Evolutionary conservation across 257 asterid species (phyloP).

Genomic region (Solanum dulcamara): DNA sequence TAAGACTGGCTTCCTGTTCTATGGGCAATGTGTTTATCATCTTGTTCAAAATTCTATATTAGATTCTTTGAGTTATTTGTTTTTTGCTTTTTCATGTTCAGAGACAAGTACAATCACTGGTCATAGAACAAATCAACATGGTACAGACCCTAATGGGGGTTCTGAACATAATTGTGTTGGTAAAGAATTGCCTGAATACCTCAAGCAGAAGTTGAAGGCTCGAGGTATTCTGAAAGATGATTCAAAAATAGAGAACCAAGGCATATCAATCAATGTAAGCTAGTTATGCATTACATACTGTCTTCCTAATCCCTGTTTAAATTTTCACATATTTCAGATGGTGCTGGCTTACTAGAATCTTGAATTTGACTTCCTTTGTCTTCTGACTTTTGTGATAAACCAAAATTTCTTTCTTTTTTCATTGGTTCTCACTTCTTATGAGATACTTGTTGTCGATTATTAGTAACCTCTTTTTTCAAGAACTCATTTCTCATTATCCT

Average conservation of each 20-base stretch:
- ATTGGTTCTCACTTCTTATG: background rate
- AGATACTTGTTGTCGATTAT: background rate
- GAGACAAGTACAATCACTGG: constrained; percentile 27
- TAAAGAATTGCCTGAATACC: constrained; percentile 77
- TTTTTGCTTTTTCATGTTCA: constrained; percentile 2
- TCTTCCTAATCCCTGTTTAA: background rate
- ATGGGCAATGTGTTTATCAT: background rate
- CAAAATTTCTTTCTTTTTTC: background rate
- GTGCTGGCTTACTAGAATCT: background rate
- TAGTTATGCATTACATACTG: background rate
- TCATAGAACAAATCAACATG: constrained; percentile 19
- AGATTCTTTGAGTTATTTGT: constrained; percentile 1
- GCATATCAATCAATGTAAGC: constrained; percentile 36
- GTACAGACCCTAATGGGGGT: constrained; percentile 29
- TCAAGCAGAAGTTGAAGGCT: constrained; percentile 80
- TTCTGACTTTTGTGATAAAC: background rate
- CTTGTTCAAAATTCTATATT: background rate
- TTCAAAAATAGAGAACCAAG: constrained; percentile 15
- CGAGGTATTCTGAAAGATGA: constrained; percentile 80
- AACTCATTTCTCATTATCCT: background rate
- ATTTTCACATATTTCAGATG: background rate
- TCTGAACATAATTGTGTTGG: constrained; percentile 27
- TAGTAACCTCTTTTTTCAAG: background rate
- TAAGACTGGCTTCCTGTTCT: constrained; percentile 18
- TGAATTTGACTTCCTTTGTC: background rate